phyloP scores from a whole-genome alignment of 2,329 filamentous ascomycete genomes.

The Trichoderma guizhouense region DNA sequence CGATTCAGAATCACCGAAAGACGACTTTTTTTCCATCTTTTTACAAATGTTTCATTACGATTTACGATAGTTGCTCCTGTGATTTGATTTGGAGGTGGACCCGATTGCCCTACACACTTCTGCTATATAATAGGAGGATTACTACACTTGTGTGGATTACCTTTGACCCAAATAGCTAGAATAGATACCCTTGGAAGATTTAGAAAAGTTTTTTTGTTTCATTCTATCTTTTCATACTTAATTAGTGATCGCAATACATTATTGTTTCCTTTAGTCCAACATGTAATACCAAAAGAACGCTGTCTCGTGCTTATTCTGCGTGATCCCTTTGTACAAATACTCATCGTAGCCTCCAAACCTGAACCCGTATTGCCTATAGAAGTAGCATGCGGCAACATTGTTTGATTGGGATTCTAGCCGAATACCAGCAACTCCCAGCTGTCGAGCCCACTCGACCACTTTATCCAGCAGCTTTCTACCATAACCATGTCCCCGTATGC shows the following conservation, averaged over 20 bases:
- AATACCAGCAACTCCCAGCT: conserved; percentile 15
- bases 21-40: not conserved
- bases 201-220: not conserved
- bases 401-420: conserved; percentile 21
- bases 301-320: conserved; percentile 15
- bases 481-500: conserved; percentile 18
- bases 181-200: not conserved
- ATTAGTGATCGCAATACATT: not conserved
- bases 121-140: not conserved
- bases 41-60: not conserved
- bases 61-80: not conserved
- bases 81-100: not conserved
- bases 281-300: conserved; percentile 22
- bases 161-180: not conserved
- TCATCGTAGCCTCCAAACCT: conserved; percentile 23
- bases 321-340: conserved; percentile 19
- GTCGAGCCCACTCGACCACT: conserved; percentile 19
- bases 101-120: not conserved
- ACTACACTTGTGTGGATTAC: not conserved
- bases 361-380: conserved; percentile 22
- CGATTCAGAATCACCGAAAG: not conserved
- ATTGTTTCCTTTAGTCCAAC: not conserved
- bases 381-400: conserved; percentile 20
- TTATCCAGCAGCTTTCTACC: conserved; percentile 16
- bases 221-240: too few species aligned